phyloP scores from a whole-genome alignment of 2,329 filamentous ascomycete species.

The Monosporascus ibericus region DNA sequence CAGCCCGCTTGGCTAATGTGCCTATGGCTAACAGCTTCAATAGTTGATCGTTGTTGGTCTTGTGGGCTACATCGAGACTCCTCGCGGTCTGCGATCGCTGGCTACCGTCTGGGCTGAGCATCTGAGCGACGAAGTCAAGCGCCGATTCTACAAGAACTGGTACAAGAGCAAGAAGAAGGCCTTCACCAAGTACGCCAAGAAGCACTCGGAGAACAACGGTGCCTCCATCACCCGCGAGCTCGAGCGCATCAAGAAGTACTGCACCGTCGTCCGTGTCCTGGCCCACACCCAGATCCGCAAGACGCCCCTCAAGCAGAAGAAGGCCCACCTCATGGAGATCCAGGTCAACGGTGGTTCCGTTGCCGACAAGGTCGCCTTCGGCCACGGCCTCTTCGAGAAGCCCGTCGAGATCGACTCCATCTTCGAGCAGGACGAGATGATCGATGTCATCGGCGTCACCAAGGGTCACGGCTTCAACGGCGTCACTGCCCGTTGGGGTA shows the following conservation, averaged over 20 bases:
- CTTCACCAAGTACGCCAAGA: conserved; percentile 99
- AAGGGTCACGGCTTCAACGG: conserved; percentile 98
- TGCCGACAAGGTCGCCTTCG: conserved; percentile 95
- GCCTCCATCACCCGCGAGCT: conserved; percentile 92
- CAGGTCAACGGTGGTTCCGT: conserved; percentile 98
- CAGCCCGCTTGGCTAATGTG: conserved; percentile 70
- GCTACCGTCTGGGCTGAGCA: conserved; percentile 99
- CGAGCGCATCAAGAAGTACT: conserved; percentile 99
- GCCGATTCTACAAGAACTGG: conserved; percentile 99
- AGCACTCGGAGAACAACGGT: conserved; percentile 92
- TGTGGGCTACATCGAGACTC: conserved; percentile 99
- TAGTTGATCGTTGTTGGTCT: conserved; percentile 99
- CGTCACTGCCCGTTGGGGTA: conserved; percentile 97
- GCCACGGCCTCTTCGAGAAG: conserved; percentile 97
- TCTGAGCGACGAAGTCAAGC: conserved; percentile 96
- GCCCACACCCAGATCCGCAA: conserved; percentile 99
- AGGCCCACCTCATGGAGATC: conserved; percentile 99
- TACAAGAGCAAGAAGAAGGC: conserved; percentile 99
- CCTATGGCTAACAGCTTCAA: conserved; percentile 63
- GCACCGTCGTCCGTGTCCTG: conserved; percentile 97
- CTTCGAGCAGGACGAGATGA: conserved; percentile 99
- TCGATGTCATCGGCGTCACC: conserved; percentile 98
- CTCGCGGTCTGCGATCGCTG: conserved; percentile 97
- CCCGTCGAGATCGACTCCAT: conserved; percentile 85
- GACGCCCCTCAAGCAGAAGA: conserved; percentile 99